phyloP scores from a whole-genome alignment of 768 basidiomycete genomes.

The Rhodosporidiobolus odoratus region DNA sequence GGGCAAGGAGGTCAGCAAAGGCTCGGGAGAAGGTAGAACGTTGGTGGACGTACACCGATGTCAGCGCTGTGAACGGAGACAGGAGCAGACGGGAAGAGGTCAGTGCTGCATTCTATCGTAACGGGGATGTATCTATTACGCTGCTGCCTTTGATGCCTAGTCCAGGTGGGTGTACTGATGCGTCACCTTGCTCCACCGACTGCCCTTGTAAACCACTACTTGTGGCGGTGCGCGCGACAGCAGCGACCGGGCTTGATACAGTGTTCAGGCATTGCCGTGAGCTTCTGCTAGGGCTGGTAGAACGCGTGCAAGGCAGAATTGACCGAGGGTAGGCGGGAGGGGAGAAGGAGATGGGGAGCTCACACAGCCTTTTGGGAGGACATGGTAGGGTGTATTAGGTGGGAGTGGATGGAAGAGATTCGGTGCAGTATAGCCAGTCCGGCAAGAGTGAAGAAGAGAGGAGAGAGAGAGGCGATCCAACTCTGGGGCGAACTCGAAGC shows the following conservation, averaged over 20 bases:
- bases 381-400: constrained; percentile 12
- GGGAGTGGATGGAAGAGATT: constrained; percentile 45
- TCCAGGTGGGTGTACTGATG: too few species aligned
- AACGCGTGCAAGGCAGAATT: constrained; percentile 7
- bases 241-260: too few species aligned
- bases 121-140: not conserved
- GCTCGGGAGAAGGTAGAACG: not conserved
- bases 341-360: not conserved
- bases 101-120: constrained; percentile 7
- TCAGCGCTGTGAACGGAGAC: constrained; percentile 33
- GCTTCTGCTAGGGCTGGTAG: not conserved
- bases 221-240: too few species aligned
- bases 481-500: not conserved
- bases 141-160: not conserved
- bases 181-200: too few species aligned
- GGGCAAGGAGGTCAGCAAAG: not conserved
- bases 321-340: not conserved
- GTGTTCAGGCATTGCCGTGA: too few species aligned
- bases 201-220: too few species aligned
- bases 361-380: constrained; percentile 31
- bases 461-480: constrained; percentile 41
- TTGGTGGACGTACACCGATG: constrained; percentile 36
- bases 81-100: not conserved
- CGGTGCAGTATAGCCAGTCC: constrained; percentile 39
- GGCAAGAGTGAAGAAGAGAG: constrained; percentile 15